A percentile compares a stretch with the other conserved stretches of the same genome.
Evolutionary conservation across 192 early-diverging fungal genomes (phyloP).

Genomic region (Coemansia guatemalensis): DNA sequence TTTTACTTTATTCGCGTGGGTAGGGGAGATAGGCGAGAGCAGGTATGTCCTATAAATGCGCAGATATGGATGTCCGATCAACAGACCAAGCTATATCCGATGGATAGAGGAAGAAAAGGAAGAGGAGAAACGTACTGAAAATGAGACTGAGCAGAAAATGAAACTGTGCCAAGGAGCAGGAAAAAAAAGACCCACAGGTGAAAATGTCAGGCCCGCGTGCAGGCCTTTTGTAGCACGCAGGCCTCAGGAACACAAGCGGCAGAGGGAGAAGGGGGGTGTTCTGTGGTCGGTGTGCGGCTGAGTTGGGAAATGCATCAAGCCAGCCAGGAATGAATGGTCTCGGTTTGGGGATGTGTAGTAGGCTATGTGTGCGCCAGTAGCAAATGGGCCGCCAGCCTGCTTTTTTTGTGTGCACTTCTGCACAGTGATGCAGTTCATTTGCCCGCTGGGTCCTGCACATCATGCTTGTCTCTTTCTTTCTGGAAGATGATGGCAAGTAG

Average conservation of each 20-base stretch:
- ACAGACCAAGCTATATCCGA: slow-evolving; percentile 19
- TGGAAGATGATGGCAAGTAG: too few species aligned
- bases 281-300: background rate
- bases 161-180: slow-evolving; percentile 7
- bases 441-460: too few species aligned
- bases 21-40: background rate
- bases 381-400: background rate
- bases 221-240: slow-evolving; percentile 1
- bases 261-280: background rate
- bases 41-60: background rate
- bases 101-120: slow-evolving; percentile 9
- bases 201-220: too few species aligned
- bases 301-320: background rate
- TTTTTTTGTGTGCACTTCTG: too few species aligned
- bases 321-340: slow-evolving; percentile 1
- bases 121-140: background rate
- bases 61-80: slow-evolving; percentile 19
- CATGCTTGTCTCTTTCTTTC: too few species aligned
- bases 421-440: too few species aligned
- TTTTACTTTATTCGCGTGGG: background rate
- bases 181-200: background rate
- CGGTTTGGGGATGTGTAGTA: slow-evolving; percentile 10
- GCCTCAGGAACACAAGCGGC: background rate
- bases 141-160: background rate
- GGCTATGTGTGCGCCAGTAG: background rate